phyloP scores from a whole-genome alignment of 1,139 yeast genomes.

The Debaryomyces nepalensis region DNA sequence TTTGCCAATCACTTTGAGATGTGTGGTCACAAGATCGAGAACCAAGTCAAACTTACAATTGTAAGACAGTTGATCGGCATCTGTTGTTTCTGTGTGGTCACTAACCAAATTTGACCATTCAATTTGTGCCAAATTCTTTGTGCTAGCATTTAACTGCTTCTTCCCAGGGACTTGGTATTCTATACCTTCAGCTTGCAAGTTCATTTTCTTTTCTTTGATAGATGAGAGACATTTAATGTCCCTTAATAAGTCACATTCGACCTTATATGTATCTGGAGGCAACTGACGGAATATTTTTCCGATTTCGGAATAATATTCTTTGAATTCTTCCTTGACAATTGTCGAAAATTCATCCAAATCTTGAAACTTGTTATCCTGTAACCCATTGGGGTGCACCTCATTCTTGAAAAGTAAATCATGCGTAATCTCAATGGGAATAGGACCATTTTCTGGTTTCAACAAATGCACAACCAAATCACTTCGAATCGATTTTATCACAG shows the following conservation, averaged over 20 bases:
- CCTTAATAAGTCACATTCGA: slow-evolving; percentile 36
- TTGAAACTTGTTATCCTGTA: slow-evolving; percentile 15
- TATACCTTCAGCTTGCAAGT: slow-evolving; percentile 26
- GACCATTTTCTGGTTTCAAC: slow-evolving; percentile 33
- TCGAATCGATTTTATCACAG: slow-evolving; percentile 34
- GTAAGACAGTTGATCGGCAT: not conserved
- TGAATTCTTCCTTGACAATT: slow-evolving; percentile 31
- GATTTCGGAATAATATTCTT: slow-evolving; percentile 25
- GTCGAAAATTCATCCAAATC: slow-evolving; percentile 33
- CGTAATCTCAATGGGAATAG: slow-evolving; percentile 47
- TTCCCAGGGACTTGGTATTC: slow-evolving; percentile 13
- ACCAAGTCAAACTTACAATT: slow-evolving; percentile 6
- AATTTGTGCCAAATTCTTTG: not conserved
- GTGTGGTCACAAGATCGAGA: slow-evolving; percentile 5
- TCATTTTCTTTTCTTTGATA: slow-evolving; percentile 33
- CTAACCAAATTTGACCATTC: not conserved
- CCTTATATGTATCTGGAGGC: slow-evolving; percentile 31
- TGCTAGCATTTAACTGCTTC: not conserved
- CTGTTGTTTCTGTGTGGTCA: not conserved
- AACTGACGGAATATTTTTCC: slow-evolving; percentile 25
- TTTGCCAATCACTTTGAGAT: slow-evolving; percentile 3
- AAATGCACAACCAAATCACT: slow-evolving; percentile 42
- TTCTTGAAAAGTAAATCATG: slow-evolving; percentile 42
- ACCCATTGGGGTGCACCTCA: slow-evolving; percentile 14
- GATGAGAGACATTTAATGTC: slow-evolving; percentile 37